Evolutionary conservation across 2,329 filamentous ascomycete genomes (phyloP), one percentile per base, ranked within the genome.

Genomic region (Fusarium sp.): DNA sequence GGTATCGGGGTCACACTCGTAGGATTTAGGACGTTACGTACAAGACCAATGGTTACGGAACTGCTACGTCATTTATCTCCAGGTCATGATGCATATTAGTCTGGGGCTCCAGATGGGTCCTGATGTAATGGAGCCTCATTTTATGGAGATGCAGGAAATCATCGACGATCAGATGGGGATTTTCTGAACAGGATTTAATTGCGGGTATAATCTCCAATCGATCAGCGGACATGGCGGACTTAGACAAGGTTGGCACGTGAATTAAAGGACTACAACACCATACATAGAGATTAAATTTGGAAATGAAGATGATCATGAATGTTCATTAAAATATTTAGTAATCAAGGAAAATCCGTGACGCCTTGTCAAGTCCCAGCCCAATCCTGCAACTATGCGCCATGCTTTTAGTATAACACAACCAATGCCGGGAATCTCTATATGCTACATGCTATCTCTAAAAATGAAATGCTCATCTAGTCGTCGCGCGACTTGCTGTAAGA

Each of bases 61-160:
- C 21, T 10, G 10, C 37, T 49, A 69, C 40, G 67, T 64, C 65
- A 69, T 56, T 30, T 5, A 46, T 30, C 30, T 33, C 57, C 43
- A n/a, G 30, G 37, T 38, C 44, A 69, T 6, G 25, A 69, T 52
- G n/a, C 43, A 16, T 15, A 9, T 42, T 35, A 60, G 62, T 50
- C 56, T 69, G 58, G 67, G 65, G 67, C 58, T 69, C 57, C 38
- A 68, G 49, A 64, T 69, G 50, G 67, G 58, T 64, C 58, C 40
- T 64, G 65, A 64, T 64, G 67, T 69, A 64, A 69, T 69, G 50
- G 58, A 64, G 67, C 67, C 67, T 52, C 67, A 47, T 40, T 69
- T 69, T 69, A 64, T 69, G 65, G 67, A 42, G 43, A 69, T 53
- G n/a, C 12, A 25, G 21, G 21, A 19, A 59, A 63, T 43, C 50